These are phyloP conservation scores for Geotrichum citri-aurantii DNA, from an alignment of 1,139 yeast genomes.

Conservation along the genomic window DNA sequence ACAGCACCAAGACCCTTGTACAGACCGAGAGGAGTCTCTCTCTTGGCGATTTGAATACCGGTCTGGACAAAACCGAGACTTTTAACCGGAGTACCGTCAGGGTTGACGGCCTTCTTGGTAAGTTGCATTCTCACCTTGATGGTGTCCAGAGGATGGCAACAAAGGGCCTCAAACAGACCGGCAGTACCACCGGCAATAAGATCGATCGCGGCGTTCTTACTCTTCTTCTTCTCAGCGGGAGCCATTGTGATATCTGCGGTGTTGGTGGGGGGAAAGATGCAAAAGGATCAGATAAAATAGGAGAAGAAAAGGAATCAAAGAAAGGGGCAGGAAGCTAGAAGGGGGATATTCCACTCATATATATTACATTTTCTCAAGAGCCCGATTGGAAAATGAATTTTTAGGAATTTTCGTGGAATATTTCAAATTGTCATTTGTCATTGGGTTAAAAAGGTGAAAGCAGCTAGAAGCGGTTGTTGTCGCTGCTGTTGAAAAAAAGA, in stretches of 20 bases:
- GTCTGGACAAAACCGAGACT: conserved; percentile 84
- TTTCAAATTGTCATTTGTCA: background rate
- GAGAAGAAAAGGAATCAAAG: background rate
- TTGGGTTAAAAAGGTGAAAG: background rate
- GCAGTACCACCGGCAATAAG: conserved; percentile 96
- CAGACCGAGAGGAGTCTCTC: conserved; percentile 79
- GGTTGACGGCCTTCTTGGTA: conserved; percentile 37
- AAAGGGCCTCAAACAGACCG: conserved; percentile 90
- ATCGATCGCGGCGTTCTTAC: conserved; percentile 56
- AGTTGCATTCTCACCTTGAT: conserved; percentile 97
- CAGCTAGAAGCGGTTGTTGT: background rate
- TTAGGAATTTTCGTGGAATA: background rate
- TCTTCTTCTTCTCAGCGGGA: conserved; percentile 26
- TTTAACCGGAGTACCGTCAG: conserved; percentile 42
- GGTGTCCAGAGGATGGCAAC: conserved; percentile 85
- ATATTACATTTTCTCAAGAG: background rate
- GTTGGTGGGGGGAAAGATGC: background rate
- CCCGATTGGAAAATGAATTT: background rate
- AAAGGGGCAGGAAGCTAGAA: background rate
- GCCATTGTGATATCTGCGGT: conserved; percentile 19
- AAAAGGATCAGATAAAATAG: background rate
- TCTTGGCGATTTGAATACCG: conserved; percentile 68
- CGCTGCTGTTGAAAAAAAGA: background rate
- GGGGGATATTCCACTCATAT: background rate
- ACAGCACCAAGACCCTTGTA: conserved; percentile 98